phyloP scores from a whole-genome alignment of 495 filamentous ascomycete genomes.

The Bombardia bombarda region DNA sequence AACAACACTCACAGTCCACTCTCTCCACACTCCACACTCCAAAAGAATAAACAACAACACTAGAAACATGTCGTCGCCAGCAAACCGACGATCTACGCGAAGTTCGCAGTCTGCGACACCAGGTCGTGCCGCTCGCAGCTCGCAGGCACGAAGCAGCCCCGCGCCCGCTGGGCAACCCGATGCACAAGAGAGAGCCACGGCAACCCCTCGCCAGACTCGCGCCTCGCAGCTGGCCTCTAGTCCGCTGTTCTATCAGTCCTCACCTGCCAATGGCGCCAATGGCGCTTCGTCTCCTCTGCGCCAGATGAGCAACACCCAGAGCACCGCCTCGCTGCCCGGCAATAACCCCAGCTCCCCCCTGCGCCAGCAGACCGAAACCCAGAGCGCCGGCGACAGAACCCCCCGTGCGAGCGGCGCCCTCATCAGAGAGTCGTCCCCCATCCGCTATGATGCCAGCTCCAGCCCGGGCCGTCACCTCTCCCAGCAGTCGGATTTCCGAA shows the following conservation, averaged over 20 bases:
- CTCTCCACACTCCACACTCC: constrained; percentile 1
- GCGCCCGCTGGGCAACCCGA: constrained; percentile 33
- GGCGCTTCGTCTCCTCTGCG: constrained; percentile 40
- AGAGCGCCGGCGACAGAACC: constrained; percentile 55
- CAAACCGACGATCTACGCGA: constrained; percentile 40
- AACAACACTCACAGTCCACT: too few relatives aligned
- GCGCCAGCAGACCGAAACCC: constrained; percentile 47
- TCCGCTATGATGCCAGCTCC: constrained; percentile 80
- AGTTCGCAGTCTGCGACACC: constrained; percentile 51
- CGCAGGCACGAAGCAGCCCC: constrained; percentile 42
- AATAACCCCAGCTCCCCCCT: constrained; percentile 62
- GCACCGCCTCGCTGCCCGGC: constrained; percentile 43
- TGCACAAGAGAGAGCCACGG: constrained; percentile 34
- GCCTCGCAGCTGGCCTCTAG: constrained; percentile 56
- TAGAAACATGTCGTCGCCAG: constrained; percentile 52
- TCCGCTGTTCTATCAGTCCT: constrained; percentile 76
- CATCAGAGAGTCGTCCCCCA: constrained; percentile 79
- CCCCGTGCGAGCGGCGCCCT: constrained; percentile 55
- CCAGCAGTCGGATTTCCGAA: constrained; percentile 58
- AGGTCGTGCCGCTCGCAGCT: constrained; percentile 39
- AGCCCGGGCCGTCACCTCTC: constrained; percentile 59
- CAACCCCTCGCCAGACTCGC: constrained; percentile 38
- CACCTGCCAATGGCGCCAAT: constrained; percentile 46
- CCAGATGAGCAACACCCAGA: constrained; percentile 48
- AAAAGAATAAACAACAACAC: neutral